Evolutionary conservation across 2,329 filamentous ascomycete genomes (phyloP).

Genomic region (Pseudogymnoascus pannorum): DNA sequence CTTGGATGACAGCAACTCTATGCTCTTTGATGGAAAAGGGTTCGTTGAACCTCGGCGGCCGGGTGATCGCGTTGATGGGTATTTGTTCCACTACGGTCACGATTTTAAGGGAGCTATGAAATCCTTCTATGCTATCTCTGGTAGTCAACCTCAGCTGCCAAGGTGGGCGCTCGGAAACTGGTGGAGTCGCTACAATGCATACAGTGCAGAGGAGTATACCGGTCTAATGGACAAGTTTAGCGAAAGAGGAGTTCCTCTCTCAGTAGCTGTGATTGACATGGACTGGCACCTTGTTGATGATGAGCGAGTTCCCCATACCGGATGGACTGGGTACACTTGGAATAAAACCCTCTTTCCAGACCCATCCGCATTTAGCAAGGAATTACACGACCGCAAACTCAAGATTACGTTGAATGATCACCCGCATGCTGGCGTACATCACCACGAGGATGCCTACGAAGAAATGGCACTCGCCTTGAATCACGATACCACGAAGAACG

Average conservation of each 20-base stretch:
- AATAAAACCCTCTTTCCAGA: constrained; percentile 51
- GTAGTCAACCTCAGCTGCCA: constrained; percentile 47
- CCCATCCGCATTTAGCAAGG: constrained; percentile 42
- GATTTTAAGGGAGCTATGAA: constrained; percentile 48
- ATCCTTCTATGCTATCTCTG: constrained; percentile 48
- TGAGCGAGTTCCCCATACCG: constrained; percentile 37
- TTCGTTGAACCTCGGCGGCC: constrained; percentile 42
- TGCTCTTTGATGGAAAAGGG: constrained; percentile 48
- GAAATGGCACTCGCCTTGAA: constrained; percentile 45
- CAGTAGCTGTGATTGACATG: constrained; percentile 57
- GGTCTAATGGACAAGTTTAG: constrained; percentile 49
- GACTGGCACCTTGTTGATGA: constrained; percentile 55
- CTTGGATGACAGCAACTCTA: constrained; percentile 47
- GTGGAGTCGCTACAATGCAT: constrained; percentile 58
- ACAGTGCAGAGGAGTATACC: constrained; percentile 48
- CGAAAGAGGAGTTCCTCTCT: constrained; percentile 45
- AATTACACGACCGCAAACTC: constrained; percentile 44
- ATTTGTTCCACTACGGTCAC: constrained; percentile 52
- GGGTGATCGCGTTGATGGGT: constrained; percentile 47
- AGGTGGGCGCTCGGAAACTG: constrained; percentile 56
- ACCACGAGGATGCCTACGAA: constrained; percentile 48
- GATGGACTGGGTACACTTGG: constrained; percentile 59
- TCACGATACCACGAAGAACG: constrained; percentile 41
- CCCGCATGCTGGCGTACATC: constrained; percentile 47
- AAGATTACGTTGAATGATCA: constrained; percentile 55